These are phyloP conservation scores for Nakazawaea ernobii DNA, from an alignment of 805 yeast species.

Conservation along the genomic window DNA sequence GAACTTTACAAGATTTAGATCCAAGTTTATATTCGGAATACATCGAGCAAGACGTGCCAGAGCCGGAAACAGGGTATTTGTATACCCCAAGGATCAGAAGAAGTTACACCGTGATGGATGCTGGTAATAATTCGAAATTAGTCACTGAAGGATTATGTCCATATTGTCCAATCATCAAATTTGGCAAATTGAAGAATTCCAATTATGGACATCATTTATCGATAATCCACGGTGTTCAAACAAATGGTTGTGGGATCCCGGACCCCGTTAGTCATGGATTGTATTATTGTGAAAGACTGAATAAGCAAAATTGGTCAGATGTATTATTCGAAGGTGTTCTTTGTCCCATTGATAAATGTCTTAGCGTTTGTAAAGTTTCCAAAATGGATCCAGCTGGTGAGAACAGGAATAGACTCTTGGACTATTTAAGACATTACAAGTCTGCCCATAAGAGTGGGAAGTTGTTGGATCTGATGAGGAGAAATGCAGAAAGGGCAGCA, in stretches of 20 bases:
- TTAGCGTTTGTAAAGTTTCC: constrained; percentile 4
- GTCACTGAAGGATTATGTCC: constrained; percentile 10
- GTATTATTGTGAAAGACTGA: constrained; percentile 9
- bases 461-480: constrained; percentile 9
- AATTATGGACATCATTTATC: constrained; percentile 26
- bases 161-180: constrained; percentile 12
- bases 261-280: constrained; percentile 16
- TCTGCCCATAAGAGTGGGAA: constrained; percentile 17
- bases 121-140: neutral
- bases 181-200: constrained; percentile 23
- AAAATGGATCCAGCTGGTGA: constrained; percentile 1
- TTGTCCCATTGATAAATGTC: constrained; percentile 7
- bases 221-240: constrained; percentile 25
- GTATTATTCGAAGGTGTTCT: constrained; percentile 3
- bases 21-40: neutral
- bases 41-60: neutral
- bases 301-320: constrained; percentile 9
- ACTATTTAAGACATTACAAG: constrained; percentile 24
- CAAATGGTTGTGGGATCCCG: constrained; percentile 22
- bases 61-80: neutral
- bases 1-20: neutral
- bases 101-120: neutral
- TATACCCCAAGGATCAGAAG: constrained; percentile 5
- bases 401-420: constrained; percentile 21
- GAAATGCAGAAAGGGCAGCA: neutral